phyloP scores from a whole-genome alignment of 768 basidiomycete species.

The Leccinellum luteum region DNA sequence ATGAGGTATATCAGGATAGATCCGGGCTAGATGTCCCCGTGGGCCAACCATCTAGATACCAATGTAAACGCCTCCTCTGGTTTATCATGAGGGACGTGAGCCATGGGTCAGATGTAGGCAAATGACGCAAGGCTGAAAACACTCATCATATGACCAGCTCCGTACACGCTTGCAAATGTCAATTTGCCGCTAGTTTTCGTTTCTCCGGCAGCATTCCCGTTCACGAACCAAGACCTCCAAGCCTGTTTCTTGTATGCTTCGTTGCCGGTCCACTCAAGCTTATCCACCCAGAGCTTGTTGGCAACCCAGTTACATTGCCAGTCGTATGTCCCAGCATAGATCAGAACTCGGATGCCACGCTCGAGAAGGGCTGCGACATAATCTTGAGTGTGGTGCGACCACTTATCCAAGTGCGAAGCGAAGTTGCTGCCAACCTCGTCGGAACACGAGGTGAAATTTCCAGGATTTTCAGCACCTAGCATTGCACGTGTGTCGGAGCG shows the following conservation, averaged over 20 bases:
- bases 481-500: constrained; percentile 39
- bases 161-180: constrained; percentile 62
- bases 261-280: constrained; percentile 59
- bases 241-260: constrained; percentile 42
- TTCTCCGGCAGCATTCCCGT: constrained; percentile 52
- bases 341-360: constrained; percentile 49
- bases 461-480: constrained; percentile 45
- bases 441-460: constrained; percentile 60
- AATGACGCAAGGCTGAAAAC: constrained; percentile 5
- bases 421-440: constrained; percentile 49
- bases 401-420: constrained; percentile 58
- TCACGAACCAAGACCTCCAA: constrained; percentile 54
- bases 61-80: constrained; percentile 61
- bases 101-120: constrained; percentile 16
- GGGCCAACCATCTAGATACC: constrained; percentile 62
- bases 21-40: constrained; percentile 34
- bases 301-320: constrained; percentile 64
- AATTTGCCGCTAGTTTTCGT: constrained; percentile 55
- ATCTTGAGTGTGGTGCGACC: constrained; percentile 52
- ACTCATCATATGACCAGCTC: constrained; percentile 75
- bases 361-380: constrained; percentile 56
- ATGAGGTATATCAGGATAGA: neutral
- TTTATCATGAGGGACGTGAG: constrained; percentile 65
- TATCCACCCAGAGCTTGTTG: constrained; percentile 59
- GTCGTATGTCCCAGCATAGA: constrained; percentile 56